These are phyloP conservation scores for Trametes sp. DNA, from an alignment of 1,284 basidiomycete genomes.

Conservation along the genomic window DNA sequence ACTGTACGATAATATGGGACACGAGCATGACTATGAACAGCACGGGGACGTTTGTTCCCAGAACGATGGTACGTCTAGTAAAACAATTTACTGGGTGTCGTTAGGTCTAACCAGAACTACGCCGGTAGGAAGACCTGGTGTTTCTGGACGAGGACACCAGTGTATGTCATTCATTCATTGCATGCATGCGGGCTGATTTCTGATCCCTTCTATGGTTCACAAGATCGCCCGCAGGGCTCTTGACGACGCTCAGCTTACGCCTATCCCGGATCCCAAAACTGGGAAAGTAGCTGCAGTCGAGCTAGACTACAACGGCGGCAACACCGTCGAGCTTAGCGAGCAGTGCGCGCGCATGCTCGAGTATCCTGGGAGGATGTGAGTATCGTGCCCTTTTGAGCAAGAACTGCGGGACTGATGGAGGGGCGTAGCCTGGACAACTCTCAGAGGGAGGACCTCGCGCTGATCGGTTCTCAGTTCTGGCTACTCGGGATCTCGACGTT, in stretches of 20 bases:
- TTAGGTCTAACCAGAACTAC: not conserved
- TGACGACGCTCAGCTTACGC: conserved; percentile 12
- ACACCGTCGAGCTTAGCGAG: conserved; percentile 40
- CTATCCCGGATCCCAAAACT: conserved; percentile 15
- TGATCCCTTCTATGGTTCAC: not conserved
- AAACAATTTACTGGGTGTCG: too few relatives aligned
- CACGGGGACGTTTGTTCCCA: conserved; percentile 10
- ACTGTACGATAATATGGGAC: conserved; percentile 39
- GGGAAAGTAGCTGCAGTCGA: conserved; percentile 33
- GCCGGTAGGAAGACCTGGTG: not conserved
- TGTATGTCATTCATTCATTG: not conserved
- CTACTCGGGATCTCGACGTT: conserved; percentile 60
- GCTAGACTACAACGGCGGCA: conserved; percentile 30
- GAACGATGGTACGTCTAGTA: not conserved
- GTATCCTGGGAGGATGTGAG: conserved; percentile 54
- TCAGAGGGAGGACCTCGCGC: conserved; percentile 58
- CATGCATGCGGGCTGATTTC: not conserved
- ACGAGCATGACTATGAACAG: conserved; percentile 14
- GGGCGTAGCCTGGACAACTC: conserved; percentile 54
- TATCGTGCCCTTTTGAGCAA: not conserved
- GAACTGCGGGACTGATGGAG: conserved; percentile 1
- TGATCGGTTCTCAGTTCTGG: conserved; percentile 65
- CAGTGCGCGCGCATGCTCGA: conserved; percentile 53
- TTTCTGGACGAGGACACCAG: not conserved
- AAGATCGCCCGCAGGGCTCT: conserved; percentile 7